A percentile compares a stretch with the other conserved stretches of the same genome.
Conservation (phyloP, 2,329 filamentous ascomycete genomes). For the Fusarium kyushuense region DNA sequence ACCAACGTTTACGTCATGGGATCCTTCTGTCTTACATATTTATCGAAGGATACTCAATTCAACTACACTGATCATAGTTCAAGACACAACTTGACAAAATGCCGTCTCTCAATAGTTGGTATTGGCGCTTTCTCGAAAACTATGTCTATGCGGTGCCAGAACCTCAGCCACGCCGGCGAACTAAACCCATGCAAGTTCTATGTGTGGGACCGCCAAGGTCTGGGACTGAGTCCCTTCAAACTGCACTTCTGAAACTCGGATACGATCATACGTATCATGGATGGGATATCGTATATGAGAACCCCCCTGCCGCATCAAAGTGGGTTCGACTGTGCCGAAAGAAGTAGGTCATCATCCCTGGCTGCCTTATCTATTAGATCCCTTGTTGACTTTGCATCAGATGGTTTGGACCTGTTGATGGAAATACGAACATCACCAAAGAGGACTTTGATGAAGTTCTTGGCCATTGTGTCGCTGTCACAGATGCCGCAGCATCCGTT, state of each 20-base stretch:
- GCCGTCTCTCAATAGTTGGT: conserved; percentile 24
- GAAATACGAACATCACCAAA: conserved; percentile 11
- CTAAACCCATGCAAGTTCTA: conserved; percentile 52
- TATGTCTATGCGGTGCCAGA: conserved; percentile 30
- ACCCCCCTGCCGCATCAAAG: conserved; percentile 1
- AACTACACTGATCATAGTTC: not conserved
- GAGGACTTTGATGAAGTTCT: conserved; percentile 31
- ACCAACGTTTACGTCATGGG: not conserved
- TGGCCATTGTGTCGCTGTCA: conserved; percentile 26
- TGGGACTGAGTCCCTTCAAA: conserved; percentile 53
- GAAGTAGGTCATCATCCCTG: conserved; percentile 1
- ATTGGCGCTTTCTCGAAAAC: conserved; percentile 19
- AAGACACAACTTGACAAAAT: not conserved
- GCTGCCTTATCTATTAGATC: not conserved
- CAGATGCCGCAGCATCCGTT: conserved; percentile 28
- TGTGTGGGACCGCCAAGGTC: conserved; percentile 52
- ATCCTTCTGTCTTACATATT: not conserved
- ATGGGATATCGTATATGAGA: conserved; percentile 52
- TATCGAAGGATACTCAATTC: not conserved
- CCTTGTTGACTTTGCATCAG: not conserved
- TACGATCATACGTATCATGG: conserved; percentile 53
- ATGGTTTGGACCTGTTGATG: conserved; percentile 26
- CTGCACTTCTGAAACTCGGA: conserved; percentile 47
- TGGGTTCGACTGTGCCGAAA: conserved; percentile 26
- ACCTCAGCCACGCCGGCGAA: conserved; percentile 41